Evolutionary conservation across 208 protist genomes (phyloP), one percentile per base, ranked within the genome.

Genomic region (Vickermania ingenoplastis): DNA sequence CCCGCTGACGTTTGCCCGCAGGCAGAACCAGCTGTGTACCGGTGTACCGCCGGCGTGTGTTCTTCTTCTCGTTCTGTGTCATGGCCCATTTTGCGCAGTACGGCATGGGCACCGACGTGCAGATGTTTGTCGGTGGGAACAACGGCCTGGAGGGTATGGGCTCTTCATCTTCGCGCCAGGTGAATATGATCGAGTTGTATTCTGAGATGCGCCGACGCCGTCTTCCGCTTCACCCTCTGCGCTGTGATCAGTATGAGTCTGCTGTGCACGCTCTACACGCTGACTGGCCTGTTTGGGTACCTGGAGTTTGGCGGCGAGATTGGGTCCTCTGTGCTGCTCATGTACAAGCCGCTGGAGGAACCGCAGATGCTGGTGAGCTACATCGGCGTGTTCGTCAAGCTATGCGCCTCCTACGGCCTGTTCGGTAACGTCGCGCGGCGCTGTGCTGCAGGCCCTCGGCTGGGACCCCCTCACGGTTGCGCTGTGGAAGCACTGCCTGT

Each of bases 81-180:
- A 69, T 91, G 1, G 61, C 80, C 23, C 87, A 94, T 61, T 73
- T 67, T 14, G 51, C 86, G 27, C 54, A 72, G 31, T 50, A 79
- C 25, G 53, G 73, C 52, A 64, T 69, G 59, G 62, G 72, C 3
- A 63, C 55, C 55, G 55, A 79, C 21, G 73, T 75, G 59, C 50
- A 50, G 2, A 67, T 64, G 55, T 79, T 83, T 59, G 79, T 73
- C 3, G 71, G 61, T 0, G 81, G 78, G 13, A 83, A 81, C 65
- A 11, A 64, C 14, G 78, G 75, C 41, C 65, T 94, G 25, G 59
- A 79, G 41, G 78, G 66, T 0, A 28, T 94, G 24, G 79, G 74
- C 22, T 77, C 91, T 30, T 88, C 92, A 55, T 63, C 86, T 17
- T 91, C 92, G 50, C 91, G 77, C 52, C 88, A 94, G 54, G 75